Evolutionary conservation across 768 basidiomycete genomes (phyloP).

Genomic region (Mycena kentingensis): DNA sequence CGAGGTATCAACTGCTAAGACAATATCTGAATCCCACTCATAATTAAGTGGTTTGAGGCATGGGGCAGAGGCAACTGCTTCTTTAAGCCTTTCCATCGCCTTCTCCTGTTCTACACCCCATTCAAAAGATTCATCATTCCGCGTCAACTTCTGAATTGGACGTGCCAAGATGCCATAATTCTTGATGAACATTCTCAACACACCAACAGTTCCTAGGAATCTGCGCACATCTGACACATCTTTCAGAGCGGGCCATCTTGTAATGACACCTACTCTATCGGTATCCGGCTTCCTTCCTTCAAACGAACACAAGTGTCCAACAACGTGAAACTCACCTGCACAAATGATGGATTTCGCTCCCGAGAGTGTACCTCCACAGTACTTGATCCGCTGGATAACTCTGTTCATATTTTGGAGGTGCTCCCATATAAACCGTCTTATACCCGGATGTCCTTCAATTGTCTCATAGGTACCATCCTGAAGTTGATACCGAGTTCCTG

Average conservation of each 20-base stretch:
- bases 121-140: slow-evolving; percentile 19
- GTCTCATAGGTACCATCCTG: slow-evolving; percentile 25
- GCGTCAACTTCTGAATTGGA: not conserved
- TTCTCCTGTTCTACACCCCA: slow-evolving; percentile 21
- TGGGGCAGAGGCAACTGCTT: slow-evolving; percentile 6
- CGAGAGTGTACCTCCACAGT: slow-evolving; percentile 24
- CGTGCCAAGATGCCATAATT: too few species aligned
- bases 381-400: slow-evolving; percentile 2
- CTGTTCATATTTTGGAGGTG: slow-evolving; percentile 13
- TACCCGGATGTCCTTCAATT: slow-evolving; percentile 21
- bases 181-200: slow-evolving; percentile 19
- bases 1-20: slow-evolving; percentile 32
- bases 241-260: slow-evolving; percentile 19
- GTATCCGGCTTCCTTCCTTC: slow-evolving; percentile 34
- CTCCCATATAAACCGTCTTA: slow-evolving; percentile 16
- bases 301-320: slow-evolving; percentile 35
- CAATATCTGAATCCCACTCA: too few species aligned
- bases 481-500: slow-evolving; percentile 19
- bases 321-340: too few species aligned
- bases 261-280: slow-evolving; percentile 26
- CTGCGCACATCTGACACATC: slow-evolving; percentile 20
- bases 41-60: slow-evolving; percentile 31
- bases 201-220: slow-evolving; percentile 33
- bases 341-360: slow-evolving; percentile 31
- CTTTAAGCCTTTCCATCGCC: slow-evolving; percentile 25